Percentiles rank a stretch among this genome's conserved stretches.
phyloP scores from a whole-genome alignment of 225 moss, liverwort and hornwort genomes.

The Rhytidiadelphus loreus region DNA sequence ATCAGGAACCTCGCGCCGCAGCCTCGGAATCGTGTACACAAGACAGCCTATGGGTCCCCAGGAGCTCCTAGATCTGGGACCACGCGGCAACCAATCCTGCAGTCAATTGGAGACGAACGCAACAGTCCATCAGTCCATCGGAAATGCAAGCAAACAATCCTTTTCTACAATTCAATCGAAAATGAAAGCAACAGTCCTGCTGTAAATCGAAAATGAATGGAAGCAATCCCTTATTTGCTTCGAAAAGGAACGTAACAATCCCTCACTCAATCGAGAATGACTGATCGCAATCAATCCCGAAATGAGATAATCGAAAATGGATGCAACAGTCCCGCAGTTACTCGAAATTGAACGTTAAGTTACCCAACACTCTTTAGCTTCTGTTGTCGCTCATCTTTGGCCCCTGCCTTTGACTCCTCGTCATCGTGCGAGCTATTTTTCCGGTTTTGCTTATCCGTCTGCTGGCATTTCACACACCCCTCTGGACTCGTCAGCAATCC shows the following conservation, averaged over 20 bases:
- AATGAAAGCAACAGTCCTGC: not conserved
- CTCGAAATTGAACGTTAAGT: not conserved
- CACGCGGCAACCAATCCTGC: not conserved
- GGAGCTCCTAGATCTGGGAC: slow-evolving; percentile 1
- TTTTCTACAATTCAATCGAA: not conserved
- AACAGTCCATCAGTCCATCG: not conserved
- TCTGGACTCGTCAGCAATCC: not conserved
- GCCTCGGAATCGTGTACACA: not conserved
- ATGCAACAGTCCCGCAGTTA: not conserved
- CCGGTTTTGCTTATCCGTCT: slow-evolving; percentile 4
- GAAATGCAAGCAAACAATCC: not conserved
- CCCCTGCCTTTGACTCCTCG: not conserved
- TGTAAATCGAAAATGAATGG: not conserved
- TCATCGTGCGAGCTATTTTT: not conserved
- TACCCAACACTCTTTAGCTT: not conserved
- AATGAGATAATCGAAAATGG: not conserved
- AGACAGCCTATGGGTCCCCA: not conserved
- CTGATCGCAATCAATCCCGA: not conserved
- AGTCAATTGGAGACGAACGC: not conserved
- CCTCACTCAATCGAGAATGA: not conserved
- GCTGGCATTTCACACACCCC: not conserved
- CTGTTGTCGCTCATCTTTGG: not conserved
- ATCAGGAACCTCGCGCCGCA: not conserved
- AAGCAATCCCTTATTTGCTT: too few species aligned
- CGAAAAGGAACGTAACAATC: not conserved